Conservation (phyloP, 2,329 filamentous ascomycete species). For the Fusarium tupiense region DNA sequence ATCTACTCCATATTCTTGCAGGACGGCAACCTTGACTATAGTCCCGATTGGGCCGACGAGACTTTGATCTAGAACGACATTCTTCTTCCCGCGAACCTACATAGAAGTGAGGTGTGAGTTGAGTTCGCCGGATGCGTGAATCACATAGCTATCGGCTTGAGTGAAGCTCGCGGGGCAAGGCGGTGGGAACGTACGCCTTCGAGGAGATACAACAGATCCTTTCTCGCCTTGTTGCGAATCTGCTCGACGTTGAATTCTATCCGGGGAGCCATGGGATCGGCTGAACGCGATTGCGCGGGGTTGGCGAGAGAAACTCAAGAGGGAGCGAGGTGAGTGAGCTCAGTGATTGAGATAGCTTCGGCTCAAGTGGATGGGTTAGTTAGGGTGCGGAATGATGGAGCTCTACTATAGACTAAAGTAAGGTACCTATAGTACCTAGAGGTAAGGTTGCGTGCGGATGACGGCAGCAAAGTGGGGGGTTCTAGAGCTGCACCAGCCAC, state of each 20-base stretch:
- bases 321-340: constrained; percentile 30
- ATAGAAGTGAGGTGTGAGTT: constrained; percentile 21
- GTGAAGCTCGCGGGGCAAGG: constrained; percentile 23
- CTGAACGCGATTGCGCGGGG: constrained; percentile 51
- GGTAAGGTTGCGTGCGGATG: constrained; percentile 17
- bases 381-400: constrained; percentile 7
- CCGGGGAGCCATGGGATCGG: constrained; percentile 71
- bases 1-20: constrained; percentile 97
- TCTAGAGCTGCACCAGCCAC: not conserved
- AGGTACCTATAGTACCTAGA: not conserved
- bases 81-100: constrained; percentile 98
- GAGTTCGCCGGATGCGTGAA: not conserved
- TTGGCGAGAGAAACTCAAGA: constrained; percentile 12
- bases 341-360: constrained; percentile 5
- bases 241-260: constrained; percentile 78
- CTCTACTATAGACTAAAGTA: not conserved
- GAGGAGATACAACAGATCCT: constrained; percentile 88
- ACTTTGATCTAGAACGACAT: constrained; percentile 90
- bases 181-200: constrained; percentile 81
- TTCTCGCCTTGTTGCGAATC: constrained; percentile 82
- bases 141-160: not conserved
- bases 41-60: constrained; percentile 90
- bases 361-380: not conserved
- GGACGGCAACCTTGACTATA: constrained; percentile 92
- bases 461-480: constrained; percentile 35